A percentile compares a stretch with the other conserved stretches of the same genome.
phyloP scores from a whole-genome alignment of 2,329 filamentous ascomycete genomes.

The Pseudocercospora musae region DNA sequence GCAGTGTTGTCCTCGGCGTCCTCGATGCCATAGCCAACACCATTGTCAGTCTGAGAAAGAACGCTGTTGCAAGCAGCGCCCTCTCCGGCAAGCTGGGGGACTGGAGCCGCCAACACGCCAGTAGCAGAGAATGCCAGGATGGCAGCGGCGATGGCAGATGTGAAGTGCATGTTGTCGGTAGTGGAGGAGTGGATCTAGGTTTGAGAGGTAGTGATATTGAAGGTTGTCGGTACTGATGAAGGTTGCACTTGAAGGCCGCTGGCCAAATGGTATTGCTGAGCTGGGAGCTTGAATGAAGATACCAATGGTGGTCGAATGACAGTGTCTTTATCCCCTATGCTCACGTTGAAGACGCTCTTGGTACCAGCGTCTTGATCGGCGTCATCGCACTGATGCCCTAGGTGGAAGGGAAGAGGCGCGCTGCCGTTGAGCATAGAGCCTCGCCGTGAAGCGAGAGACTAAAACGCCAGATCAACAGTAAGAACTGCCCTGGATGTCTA shows the following conservation, averaged over 20 bases:
- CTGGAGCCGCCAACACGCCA: slow-evolving; percentile 14
- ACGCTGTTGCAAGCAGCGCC: slow-evolving; percentile 23
- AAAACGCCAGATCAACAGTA: neutral
- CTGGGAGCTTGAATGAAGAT: neutral
- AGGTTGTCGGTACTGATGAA: neutral
- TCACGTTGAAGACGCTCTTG: neutral
- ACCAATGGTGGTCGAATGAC: neutral
- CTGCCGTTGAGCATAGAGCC: neutral
- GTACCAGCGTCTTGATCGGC: neutral
- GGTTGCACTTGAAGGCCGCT: neutral
- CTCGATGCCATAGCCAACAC: slow-evolving; percentile 24
- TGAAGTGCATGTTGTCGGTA: slow-evolving; percentile 17
- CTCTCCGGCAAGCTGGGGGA: slow-evolving; percentile 26
- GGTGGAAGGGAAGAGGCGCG: neutral
- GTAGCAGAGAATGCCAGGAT: slow-evolving; percentile 17
- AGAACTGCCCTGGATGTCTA: neutral
- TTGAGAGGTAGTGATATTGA: neutral
- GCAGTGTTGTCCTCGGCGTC: slow-evolving; percentile 22
- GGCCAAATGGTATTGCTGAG: neutral
- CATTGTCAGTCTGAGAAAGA: slow-evolving; percentile 23
- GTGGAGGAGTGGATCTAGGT: neutral
- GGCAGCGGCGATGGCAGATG: slow-evolving; percentile 13
- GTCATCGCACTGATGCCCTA: neutral
- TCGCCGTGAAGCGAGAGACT: neutral
- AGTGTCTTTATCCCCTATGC: neutral